Percentiles rank a stretch among this genome's conserved stretches.
Conservation (phyloP, 371 early-diverging fungal species). For the Rhizopus stolonifer region DNA sequence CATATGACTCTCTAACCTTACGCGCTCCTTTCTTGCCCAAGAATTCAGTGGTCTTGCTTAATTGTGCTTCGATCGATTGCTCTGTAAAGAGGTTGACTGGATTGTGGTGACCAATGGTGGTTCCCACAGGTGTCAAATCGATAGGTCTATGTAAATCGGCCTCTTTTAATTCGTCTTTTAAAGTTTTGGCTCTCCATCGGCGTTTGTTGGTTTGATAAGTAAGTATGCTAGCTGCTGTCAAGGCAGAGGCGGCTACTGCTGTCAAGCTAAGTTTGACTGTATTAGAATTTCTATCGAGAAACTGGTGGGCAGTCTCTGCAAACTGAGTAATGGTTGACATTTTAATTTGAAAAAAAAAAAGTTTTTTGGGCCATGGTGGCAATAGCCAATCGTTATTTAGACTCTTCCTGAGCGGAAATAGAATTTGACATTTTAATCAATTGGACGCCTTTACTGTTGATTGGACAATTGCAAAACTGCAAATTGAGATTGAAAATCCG, state of each 20-base stretch:
- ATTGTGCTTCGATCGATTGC: slow-evolving; percentile 78
- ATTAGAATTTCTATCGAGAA: slow-evolving; percentile 18
- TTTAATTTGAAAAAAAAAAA: too few relatives aligned
- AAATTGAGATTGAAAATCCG: too few relatives aligned
- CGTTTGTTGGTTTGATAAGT: slow-evolving; percentile 44
- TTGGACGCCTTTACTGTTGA: too few relatives aligned
- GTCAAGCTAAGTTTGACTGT: slow-evolving; percentile 37
- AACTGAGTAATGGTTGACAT: slow-evolving; percentile 14
- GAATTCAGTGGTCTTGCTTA: slow-evolving; percentile 82
- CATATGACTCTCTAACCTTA: slow-evolving; percentile 66
- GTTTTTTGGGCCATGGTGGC: too few relatives aligned
- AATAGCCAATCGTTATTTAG: too few relatives aligned
- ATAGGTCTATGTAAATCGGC: slow-evolving; percentile 15
- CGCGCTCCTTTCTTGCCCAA: slow-evolving; percentile 81
- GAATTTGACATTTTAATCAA: too few relatives aligned
- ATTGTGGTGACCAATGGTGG: slow-evolving; percentile 4
- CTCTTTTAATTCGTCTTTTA: slow-evolving; percentile 44
- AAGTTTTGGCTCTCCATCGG: slow-evolving; percentile 33
- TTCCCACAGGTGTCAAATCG: slow-evolving; percentile 28
- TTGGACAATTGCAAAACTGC: too few relatives aligned
- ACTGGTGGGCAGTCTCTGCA: slow-evolving; percentile 14
- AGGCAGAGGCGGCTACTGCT: slow-evolving; percentile 61
- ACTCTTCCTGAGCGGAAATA: too few relatives aligned
- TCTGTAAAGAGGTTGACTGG: slow-evolving; percentile 43
- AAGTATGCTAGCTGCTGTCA: slow-evolving; percentile 57